Base-by-base conservation (phyloP, 306 rosid genomes). In the Albizia julibrissin region DNA sequence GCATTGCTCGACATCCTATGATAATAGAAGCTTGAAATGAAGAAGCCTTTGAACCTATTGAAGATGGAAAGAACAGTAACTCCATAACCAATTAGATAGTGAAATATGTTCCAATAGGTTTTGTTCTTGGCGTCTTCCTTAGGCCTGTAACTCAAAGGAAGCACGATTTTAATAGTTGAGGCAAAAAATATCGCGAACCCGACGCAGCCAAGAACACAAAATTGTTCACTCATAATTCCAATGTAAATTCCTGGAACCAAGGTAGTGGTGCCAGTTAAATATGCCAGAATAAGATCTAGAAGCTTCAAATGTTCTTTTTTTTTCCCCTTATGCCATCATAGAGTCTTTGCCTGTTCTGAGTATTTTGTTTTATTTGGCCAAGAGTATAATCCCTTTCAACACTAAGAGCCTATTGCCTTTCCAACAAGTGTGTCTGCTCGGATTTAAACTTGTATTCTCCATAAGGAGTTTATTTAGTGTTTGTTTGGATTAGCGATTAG, bases 41-140 rank as follows among this genome's bases (percentile, higher is more conserved):
- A 82, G 59, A 82, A 82, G 8, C 86, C 88, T 69, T 64, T 79
- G 40, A 74, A 67, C 13, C 78, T 76, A 2, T 81, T 77, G 43
- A 37, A 56, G 5, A 85, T 74, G 11, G 76, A 4, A 1, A 86
- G 37, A 24, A 1, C 77, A 26, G 83, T 39, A 0, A 71, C 73
- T 16, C 73, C 11, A 56, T 82, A 82, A 1, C 88, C 84, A 8
- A 82, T 13, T 2, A 70, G 0, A 2, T 75, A 75, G 5, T 82
- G 88, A 26, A 64, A 79, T 14, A 76, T 27, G 12, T 83, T 72
- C 85, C 80, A 83, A 11, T 39, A 44, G 24, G 61, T 64, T 76
- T 44, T 78, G 4, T 6, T 2, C 33, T 66, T 86, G 52, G 71
- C 62, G 44, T 76, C 84, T 1, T 76, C 80, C 1, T 82, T 42